Conservation (phyloP, 805 yeast genomes). For the Kregervanrija pseudodelftensis region DNA sequence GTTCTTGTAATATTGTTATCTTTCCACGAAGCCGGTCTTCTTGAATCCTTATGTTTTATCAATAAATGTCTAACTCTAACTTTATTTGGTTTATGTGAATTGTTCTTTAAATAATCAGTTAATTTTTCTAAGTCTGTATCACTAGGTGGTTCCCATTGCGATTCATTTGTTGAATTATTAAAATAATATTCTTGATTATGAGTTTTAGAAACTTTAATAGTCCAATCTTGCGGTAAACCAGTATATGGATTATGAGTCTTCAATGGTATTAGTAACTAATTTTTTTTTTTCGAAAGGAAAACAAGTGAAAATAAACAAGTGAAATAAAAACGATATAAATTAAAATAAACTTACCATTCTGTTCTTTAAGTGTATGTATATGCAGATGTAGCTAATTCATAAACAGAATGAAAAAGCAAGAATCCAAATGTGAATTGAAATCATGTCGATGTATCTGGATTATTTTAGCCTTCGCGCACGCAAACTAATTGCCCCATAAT, state of each 20-base stretch:
- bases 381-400: too few species aligned
- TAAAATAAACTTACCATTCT: neutral
- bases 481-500: too few species aligned
- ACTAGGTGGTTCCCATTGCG: conserved; percentile 87
- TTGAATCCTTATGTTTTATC: conserved; percentile 72
- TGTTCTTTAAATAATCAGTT: conserved; percentile 44
- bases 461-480: too few species aligned
- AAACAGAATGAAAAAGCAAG: too few species aligned
- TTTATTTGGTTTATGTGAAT: conserved; percentile 48
- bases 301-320: neutral
- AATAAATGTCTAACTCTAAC: conserved; percentile 78
- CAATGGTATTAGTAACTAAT: neutral
- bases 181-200: conserved; percentile 80
- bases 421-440: too few species aligned
- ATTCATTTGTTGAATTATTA: conserved; percentile 60
- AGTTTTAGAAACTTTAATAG: conserved; percentile 66
- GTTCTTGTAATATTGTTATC: conserved; percentile 61
- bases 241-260: conserved; percentile 27
- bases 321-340: neutral
- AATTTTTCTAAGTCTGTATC: conserved; percentile 65
- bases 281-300: neutral
- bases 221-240: conserved; percentile 87
- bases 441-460: too few species aligned
- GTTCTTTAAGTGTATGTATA: neutral
- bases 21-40: conserved; percentile 93